phyloP scores from a whole-genome alignment of 75 land plant species.

The Pseudotsuga menziesii region DNA sequence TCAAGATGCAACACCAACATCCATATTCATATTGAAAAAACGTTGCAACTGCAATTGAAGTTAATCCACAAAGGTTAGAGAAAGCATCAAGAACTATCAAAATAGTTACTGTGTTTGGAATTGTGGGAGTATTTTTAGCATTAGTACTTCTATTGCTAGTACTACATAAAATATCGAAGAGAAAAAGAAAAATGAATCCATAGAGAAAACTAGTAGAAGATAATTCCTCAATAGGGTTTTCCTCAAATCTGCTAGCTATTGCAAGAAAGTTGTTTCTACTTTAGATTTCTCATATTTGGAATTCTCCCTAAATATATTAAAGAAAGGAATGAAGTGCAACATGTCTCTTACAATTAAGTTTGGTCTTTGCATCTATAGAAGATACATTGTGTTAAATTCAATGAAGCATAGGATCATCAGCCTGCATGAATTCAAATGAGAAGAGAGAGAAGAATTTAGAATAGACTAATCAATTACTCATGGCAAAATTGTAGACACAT shows the following conservation, averaged over 20 bases:
- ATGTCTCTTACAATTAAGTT: neutral
- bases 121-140: slow-evolving; percentile 15
- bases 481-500: too few relatives aligned
- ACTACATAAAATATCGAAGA: slow-evolving; percentile 14
- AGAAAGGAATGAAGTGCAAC: neutral
- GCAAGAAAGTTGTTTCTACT: slow-evolving; percentile 59
- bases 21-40: slow-evolving; percentile 48
- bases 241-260: slow-evolving; percentile 65
- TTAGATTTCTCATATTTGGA: slow-evolving; percentile 5
- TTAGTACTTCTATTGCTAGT: slow-evolving; percentile 23
- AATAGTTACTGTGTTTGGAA: slow-evolving; percentile 28
- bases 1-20: slow-evolving; percentile 37
- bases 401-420: too few relatives aligned
- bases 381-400: too few relatives aligned
- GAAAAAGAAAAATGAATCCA: slow-evolving; percentile 14
- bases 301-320: neutral
- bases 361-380: neutral
- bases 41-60: slow-evolving; percentile 52
- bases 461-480: too few relatives aligned
- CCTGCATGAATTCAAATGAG: too few relatives aligned
- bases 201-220: slow-evolving; percentile 33
- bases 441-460: too few relatives aligned
- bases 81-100: slow-evolving; percentile 16
- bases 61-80: slow-evolving; percentile 27
- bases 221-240: slow-evolving; percentile 39